phyloP scores from a whole-genome alignment of 2,329 filamentous ascomycete species.

The Phaeosphaeriaceae sp. region DNA sequence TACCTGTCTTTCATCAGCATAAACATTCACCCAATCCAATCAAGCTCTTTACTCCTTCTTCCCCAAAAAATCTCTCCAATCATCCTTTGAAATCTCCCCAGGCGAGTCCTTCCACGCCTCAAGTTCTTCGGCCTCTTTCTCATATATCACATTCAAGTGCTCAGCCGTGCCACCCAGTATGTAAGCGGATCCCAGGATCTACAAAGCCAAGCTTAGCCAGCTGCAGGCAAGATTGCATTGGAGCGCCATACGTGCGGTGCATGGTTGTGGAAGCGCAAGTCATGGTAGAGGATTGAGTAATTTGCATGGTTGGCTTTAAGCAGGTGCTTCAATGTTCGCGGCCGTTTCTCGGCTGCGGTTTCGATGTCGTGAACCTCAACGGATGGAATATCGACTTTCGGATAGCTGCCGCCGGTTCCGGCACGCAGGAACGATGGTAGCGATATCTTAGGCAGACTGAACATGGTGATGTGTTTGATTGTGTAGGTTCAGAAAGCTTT shows the following conservation, averaged over 20 bases:
- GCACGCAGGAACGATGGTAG: constrained; percentile 28
- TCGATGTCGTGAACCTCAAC: constrained; percentile 82
- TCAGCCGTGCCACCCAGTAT: constrained; percentile 77
- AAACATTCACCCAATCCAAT: not conserved
- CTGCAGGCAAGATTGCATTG: constrained; percentile 22
- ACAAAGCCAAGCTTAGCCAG: constrained; percentile 39
- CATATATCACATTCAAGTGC: constrained; percentile 82
- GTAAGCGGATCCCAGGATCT: constrained; percentile 83
- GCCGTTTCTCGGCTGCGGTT: constrained; percentile 76
- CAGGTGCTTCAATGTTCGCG: constrained; percentile 86
- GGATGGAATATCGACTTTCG: constrained; percentile 62
- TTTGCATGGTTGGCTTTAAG: constrained; percentile 92
- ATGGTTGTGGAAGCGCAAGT: constrained; percentile 81
- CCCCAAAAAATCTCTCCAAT: constrained; percentile 88
- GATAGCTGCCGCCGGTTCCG: constrained; percentile 24
- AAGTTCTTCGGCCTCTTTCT: constrained; percentile 72
- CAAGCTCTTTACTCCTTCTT: constrained; percentile 63
- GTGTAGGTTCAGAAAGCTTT: constrained; percentile 7
- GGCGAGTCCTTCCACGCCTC: constrained; percentile 86
- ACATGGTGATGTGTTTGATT: constrained; percentile 22
- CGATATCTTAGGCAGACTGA: constrained; percentile 29
- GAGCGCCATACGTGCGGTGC: constrained; percentile 68
- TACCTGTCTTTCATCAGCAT: constrained; percentile 59
- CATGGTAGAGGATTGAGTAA: constrained; percentile 80
- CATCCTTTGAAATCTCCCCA: constrained; percentile 78